A percentile compares a stretch with the other conserved stretches of the same genome.
phyloP scores from a whole-genome alignment of 2,329 filamentous ascomycete species.

The Myotisia sp. region DNA sequence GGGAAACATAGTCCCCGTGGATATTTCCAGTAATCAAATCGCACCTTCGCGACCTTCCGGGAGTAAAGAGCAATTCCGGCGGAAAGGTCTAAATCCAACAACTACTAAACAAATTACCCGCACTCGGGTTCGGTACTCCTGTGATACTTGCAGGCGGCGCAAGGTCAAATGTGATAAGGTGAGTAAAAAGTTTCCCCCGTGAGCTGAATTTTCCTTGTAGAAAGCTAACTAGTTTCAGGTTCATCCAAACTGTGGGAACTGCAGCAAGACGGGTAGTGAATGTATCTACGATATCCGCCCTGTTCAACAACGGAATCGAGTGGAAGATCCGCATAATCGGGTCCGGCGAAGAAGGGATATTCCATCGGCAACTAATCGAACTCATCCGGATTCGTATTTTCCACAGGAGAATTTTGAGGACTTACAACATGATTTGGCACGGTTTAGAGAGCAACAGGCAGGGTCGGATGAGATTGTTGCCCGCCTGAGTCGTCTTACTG shows the following conservation, averaged over 20 bases:
- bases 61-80: slow-evolving; percentile 4
- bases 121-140: slow-evolving; percentile 35
- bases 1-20: no score
- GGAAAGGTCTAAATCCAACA: slow-evolving; percentile 12
- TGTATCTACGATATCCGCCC: slow-evolving; percentile 27
- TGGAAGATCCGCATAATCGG: slow-evolving; percentile 15
- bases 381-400: slow-evolving; percentile 16
- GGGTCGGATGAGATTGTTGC: slow-evolving; percentile 29
- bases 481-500: slow-evolving; percentile 30
- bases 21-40: no score
- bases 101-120: slow-evolving; percentile 33
- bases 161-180: slow-evolving; percentile 32
- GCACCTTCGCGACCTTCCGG: not conserved
- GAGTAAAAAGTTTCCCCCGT: not conserved
- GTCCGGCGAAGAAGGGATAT: slow-evolving; percentile 24
- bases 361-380: slow-evolving; percentile 9
- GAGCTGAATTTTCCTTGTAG: not conserved
- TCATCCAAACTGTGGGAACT: slow-evolving; percentile 34
- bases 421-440: slow-evolving; percentile 13
- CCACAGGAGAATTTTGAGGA: slow-evolving; percentile 20
- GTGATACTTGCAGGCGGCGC: slow-evolving; percentile 32
- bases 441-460: slow-evolving; percentile 14
- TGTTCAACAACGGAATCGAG: slow-evolving; percentile 7
- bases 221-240: slow-evolving; percentile 16
- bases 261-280: slow-evolving; percentile 29